These are phyloP conservation scores for Ochromonas danica DNA, from an alignment of 108 stramenopile species.

Conservation along the genomic window DNA sequence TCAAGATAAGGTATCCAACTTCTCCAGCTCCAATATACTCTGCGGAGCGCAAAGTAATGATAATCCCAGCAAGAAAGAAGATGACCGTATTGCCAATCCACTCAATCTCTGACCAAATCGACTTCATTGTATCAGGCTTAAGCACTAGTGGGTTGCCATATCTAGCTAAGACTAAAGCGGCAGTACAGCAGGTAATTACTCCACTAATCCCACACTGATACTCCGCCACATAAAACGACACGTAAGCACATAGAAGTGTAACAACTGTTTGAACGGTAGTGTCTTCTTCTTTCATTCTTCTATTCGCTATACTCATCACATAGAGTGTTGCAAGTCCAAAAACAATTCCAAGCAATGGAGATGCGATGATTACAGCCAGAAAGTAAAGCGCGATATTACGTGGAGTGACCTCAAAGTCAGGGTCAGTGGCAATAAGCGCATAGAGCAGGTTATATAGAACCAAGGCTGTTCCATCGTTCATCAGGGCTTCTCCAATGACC, in stretches of 20 bases:
- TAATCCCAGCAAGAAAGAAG: slow-evolving; percentile 47
- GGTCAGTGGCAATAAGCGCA: slow-evolving; percentile 38
- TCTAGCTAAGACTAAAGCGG: slow-evolving; percentile 37
- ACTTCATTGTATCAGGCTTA: slow-evolving; percentile 36
- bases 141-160: slow-evolving; percentile 34
- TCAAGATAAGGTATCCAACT: slow-evolving; percentile 23
- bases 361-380: background rate
- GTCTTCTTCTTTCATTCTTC: slow-evolving; percentile 37
- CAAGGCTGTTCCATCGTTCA: slow-evolving; percentile 54
- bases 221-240: slow-evolving; percentile 48
- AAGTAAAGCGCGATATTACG: slow-evolving; percentile 33
- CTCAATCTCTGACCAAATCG: slow-evolving; percentile 43
- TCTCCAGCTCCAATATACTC: background rate
- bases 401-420: too few species aligned
- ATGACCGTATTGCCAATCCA: slow-evolving; percentile 51
- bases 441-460: slow-evolving; percentile 42
- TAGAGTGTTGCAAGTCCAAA: slow-evolving; percentile 17
- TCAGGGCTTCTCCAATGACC: slow-evolving; percentile 43
- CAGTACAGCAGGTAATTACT: slow-evolving; percentile 42
- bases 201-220: slow-evolving; percentile 37
- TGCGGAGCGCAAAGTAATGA: slow-evolving; percentile 28
- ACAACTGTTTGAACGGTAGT: slow-evolving; percentile 1
- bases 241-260: slow-evolving; percentile 41
- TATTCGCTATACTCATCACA: slow-evolving; percentile 40
- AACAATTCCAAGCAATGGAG: slow-evolving; percentile 24